Percentiles rank a stretch among this genome's conserved stretches.
phyloP scores from a whole-genome alignment of 139 green algal species.

The Dunaliella sp. region DNA sequence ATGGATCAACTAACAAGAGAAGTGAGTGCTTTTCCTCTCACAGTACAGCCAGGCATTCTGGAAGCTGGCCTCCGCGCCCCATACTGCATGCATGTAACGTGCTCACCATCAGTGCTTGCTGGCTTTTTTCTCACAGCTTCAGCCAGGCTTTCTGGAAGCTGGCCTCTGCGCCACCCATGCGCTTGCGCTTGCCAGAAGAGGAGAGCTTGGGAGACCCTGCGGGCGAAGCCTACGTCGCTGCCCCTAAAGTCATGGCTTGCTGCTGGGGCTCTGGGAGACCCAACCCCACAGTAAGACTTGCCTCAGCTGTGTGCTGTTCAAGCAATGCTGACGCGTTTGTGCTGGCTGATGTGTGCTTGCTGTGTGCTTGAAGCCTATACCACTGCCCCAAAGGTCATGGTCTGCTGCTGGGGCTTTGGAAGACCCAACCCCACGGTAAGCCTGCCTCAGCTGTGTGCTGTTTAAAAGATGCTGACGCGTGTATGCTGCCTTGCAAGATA shows the following conservation, averaged over 20 bases:
- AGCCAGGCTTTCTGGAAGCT: slow-evolving; percentile 48
- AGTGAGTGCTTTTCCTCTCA: too few species aligned
- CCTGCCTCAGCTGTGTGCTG: too few species aligned
- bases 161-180: slow-evolving; percentile 28
- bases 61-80: background rate
- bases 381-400: background rate
- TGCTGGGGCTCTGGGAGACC: background rate
- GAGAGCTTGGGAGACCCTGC: slow-evolving; percentile 10
- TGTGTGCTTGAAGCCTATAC: too few species aligned
- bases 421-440: too few species aligned
- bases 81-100: background rate
- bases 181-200: slow-evolving; percentile 22
- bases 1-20: too few species aligned
- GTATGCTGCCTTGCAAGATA: too few species aligned
- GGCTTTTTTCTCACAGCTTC: background rate
- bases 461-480: too few species aligned
- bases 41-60: background rate
- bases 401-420: background rate
- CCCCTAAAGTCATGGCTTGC: slow-evolving; percentile 4
- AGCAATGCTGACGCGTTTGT: slow-evolving; percentile 21
- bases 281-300: background rate
- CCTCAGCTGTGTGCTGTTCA: background rate
- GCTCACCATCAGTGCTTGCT: background rate
- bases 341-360: background rate
- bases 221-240: slow-evolving; percentile 2